These are phyloP conservation scores for Ophiostoma ulmi DNA, from an alignment of 2,329 filamentous ascomycete species.

Conservation along the genomic window DNA sequence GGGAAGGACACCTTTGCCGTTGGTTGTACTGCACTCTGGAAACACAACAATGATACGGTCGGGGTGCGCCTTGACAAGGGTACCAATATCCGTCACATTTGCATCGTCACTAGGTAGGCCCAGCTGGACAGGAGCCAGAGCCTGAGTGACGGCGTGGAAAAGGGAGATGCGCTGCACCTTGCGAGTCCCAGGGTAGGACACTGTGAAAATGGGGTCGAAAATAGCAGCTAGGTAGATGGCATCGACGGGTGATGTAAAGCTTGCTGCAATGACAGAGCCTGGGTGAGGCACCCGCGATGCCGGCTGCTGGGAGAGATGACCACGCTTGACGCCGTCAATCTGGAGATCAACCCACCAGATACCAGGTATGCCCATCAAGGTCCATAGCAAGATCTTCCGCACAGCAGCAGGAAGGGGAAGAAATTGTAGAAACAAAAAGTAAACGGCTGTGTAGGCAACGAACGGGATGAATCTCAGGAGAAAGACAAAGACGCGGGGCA, in stretches of 20 bases:
- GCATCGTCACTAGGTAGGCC: conserved; percentile 35
- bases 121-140: conserved; percentile 57
- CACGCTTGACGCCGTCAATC: conserved; percentile 91
- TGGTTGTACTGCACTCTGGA: conserved; percentile 90
- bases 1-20: conserved; percentile 82
- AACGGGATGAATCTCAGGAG: conserved; percentile 74
- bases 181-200: conserved; percentile 69
- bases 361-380: conserved; percentile 78
- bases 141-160: conserved; percentile 65
- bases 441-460: conserved; percentile 59
- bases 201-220: conserved; percentile 91
- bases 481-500: conserved; percentile 69
- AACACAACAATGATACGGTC: conserved; percentile 77
- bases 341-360: conserved; percentile 99
- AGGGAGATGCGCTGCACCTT: conserved; percentile 74
- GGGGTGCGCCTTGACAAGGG: conserved; percentile 63
- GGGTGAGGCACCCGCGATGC: conserved; percentile 69
- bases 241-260: conserved; percentile 89
- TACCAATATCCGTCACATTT: conserved; percentile 53
- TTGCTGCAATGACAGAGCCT: conserved; percentile 78
- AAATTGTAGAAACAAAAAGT: conserved; percentile 79
- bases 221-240: conserved; percentile 90
- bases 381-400: conserved; percentile 84
- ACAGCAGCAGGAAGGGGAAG: conserved; percentile 56
- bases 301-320: conserved; percentile 72